Evolutionary conservation across 2,329 filamentous ascomycete species (phyloP), one percentile per base, ranked within the genome.

Genomic region (Zymoseptoria passerinii): DNA sequence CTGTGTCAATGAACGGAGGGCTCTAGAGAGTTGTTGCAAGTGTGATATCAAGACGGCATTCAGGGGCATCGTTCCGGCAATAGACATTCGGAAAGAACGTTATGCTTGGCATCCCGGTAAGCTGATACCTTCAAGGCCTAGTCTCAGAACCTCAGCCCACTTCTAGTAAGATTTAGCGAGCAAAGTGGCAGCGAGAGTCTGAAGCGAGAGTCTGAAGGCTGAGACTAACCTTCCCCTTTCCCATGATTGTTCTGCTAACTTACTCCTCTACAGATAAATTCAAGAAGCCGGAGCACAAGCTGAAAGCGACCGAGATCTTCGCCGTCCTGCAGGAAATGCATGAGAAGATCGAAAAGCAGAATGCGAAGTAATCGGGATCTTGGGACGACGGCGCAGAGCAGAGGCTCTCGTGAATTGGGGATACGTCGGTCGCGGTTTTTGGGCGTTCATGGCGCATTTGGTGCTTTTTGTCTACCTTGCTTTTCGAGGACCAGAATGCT

Each of bases 371-470:
- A 10, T 10, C 28, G 10, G 6, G 82, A 83, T 18, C 76, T 79
- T 3, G 28, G 8, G 10, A 29, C 28, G 28, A 77, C 82, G 60
- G 71, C 80, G 4, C 78, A 85, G 65, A 85, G 84, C 63, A 75
- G 72, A 55, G 77, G 75, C 63, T 67, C 83, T 2, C 78, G 83
- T 61, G 52, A 78, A 58, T 86, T 80, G 79, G 75, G 82, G 60
- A 69, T 71, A 54, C 35, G 35, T 2, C 9, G 35, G 13, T 16
- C 7, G 35, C 35, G 35, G n/a, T 13, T 44, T 5, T 13, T 5
- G 13, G 35, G 13, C 35, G 35, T 44, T 44, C 35, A 16, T 5
- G 35, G 35, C 35, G 35, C 35, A n/a, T 1, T 44, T 4, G 35
- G 35, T 40, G 35, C 23, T 40, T 13, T 40, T 13, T 13, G 35